Evolutionary conservation across 1,139 yeast species (phyloP).

Genomic region (Zygosaccharomyces sapae): DNA sequence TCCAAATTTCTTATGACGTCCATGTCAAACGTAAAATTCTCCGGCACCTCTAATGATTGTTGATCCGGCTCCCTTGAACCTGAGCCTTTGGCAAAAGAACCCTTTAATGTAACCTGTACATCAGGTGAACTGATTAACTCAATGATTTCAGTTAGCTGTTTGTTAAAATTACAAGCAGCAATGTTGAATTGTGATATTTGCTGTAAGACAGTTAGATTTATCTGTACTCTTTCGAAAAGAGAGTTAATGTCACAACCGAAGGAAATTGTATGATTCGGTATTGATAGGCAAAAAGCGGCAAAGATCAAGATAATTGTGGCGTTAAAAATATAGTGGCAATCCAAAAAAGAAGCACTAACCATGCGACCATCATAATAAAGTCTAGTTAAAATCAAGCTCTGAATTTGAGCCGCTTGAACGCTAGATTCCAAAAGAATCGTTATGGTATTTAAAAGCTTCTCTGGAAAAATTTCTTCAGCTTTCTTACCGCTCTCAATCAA

Average conservation of each 20-base stretch:
- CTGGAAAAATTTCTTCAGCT: conserved; percentile 9
- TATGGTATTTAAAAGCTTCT: conserved; percentile 7
- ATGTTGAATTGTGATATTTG: conserved; percentile 16
- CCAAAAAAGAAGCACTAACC: conserved; percentile 17
- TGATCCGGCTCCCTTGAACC: not conserved
- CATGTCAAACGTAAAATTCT: conserved; percentile 3
- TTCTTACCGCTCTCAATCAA: conserved; percentile 7
- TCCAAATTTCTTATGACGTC: conserved; percentile 12
- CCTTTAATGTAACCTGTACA: conserved; percentile 11
- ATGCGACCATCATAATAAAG: conserved; percentile 15
- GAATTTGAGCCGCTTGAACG: conserved; percentile 18
- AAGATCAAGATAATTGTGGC: conserved; percentile 18
- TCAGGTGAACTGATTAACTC: conserved; percentile 17
- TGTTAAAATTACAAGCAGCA: conserved; percentile 16
- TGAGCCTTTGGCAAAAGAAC: conserved; percentile 4
- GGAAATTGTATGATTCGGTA: conserved; percentile 12
- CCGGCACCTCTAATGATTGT: not conserved
- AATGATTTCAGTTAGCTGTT: conserved; percentile 18
- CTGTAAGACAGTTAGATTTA: conserved; percentile 15
- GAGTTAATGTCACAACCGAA: conserved; percentile 7
- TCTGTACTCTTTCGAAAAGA: conserved; percentile 14
- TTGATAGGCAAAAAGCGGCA: conserved; percentile 14
- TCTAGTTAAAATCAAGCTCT: conserved; percentile 15
- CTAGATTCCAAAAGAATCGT: conserved; percentile 15
- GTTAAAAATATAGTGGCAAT: conserved; percentile 19